Conservation (phyloP, 192 early-diverging fungal species). For the Coemansia sp. region DNA sequence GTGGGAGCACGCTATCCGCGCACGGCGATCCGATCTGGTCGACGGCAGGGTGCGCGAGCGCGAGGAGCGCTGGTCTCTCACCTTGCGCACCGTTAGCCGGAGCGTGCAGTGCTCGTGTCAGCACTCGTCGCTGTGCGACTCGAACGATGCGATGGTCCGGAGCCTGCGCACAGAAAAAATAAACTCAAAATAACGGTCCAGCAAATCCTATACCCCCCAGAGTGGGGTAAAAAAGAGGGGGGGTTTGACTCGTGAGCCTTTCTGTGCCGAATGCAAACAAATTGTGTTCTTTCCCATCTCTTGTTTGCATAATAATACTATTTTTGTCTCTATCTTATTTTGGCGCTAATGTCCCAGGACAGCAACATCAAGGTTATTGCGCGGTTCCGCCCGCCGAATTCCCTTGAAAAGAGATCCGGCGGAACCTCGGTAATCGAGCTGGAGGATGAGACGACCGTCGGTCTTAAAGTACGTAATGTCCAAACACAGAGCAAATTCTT, state of each 20-base stretch:
- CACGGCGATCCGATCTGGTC: constrained; percentile 47
- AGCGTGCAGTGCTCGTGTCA: constrained; percentile 11
- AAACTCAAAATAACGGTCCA: too few relatives aligned
- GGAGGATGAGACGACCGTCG: constrained; percentile 62
- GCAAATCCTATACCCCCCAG: too few relatives aligned
- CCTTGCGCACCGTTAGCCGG: constrained; percentile 21
- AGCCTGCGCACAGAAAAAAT: constrained; percentile 1
- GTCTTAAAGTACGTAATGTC: constrained; percentile 32
- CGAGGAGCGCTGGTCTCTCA: constrained; percentile 31
- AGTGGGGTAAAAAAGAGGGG: too few relatives aligned
- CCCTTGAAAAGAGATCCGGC: constrained; percentile 85
- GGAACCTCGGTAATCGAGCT: constrained; percentile 82
- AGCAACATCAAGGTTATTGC: constrained; percentile 97
- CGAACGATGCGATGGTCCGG: constrained; percentile 7
- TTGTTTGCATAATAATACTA: neutral
- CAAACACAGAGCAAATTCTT: neutral
- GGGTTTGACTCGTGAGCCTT: too few relatives aligned
- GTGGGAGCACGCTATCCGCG: constrained; percentile 56
- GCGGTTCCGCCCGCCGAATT: constrained; percentile 95
- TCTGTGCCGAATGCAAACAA: too few relatives aligned
- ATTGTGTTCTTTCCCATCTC: neutral
- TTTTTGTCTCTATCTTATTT: neutral
- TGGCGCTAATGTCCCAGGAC: constrained; percentile 55
- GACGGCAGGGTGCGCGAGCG: constrained; percentile 22
- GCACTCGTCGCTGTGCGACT: constrained; percentile 25